Base-by-base conservation (phyloP, 2,329 filamentous ascomycete genomes). In the Ascochyta fabae region DNA sequence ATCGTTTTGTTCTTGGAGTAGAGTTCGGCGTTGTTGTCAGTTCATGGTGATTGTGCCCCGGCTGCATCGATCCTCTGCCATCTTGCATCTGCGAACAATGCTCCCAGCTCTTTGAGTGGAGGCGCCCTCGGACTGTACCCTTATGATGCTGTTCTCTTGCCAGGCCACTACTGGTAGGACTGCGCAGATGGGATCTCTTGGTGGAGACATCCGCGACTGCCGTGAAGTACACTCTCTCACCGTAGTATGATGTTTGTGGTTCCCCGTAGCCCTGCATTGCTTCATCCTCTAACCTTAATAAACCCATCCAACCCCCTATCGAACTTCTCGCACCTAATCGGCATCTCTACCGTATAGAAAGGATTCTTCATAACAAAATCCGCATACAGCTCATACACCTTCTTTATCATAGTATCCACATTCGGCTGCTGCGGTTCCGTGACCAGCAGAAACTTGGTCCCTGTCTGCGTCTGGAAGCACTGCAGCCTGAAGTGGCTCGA, bases 361-460 rank as follows among this genome's bases (percentile, higher is more conserved):
- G 95, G 95, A 76, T 99, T 99, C 83, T 98, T 99, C 92, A 97
- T 98, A 66, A 99, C 95, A 75, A 91, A 98, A 77, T 99, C 95
- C 46, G 91, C 86, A 79, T 98, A 99, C 48, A 98, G 79, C 75
- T 98, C 95, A 75, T 99, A 98, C 68, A 97, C 88, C 75, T 87
- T 89, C 72, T 87, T 84, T 66, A 96, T 88, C 40, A 94, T 89
- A 12, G 86, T 83, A 68, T 98, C 95, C 35, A 96, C 88, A 70
- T 96, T 96, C 44, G 88, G 86, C 79, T 96, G 93, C 62, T 91
- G 86, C 15, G 88, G 88, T 77, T 98, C 95, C 51, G 95, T 97
- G 75, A 99, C 97, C 50, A 99, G 83, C 35, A 99, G 79, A 75
- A 99, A 99, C 77, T 99, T 99, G 55, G 88, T 94, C 29, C 95